Conservation (phyloP, 2,329 filamentous ascomycete genomes). For the Neopestalotiopsis rosae region DNA sequence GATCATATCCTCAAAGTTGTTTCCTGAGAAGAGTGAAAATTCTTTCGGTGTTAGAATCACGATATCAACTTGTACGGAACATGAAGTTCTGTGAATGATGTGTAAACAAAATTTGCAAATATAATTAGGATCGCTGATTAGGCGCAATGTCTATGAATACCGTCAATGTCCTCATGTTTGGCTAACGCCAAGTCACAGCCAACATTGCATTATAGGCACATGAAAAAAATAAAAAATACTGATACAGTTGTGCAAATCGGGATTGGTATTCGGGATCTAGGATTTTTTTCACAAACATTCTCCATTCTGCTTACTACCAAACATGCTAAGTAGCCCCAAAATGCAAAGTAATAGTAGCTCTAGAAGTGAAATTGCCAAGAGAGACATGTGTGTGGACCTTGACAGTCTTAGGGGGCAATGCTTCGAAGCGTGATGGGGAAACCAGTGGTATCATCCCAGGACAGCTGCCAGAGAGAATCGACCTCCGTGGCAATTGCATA, state of each 20-base stretch:
- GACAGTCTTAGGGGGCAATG: constrained; percentile 3
- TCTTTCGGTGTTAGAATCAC: no score
- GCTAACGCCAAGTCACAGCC: no score
- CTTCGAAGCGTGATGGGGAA: constrained; percentile 9
- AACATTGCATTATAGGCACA: background rate
- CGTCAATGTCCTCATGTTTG: no score
- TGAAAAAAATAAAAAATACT: background rate
- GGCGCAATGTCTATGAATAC: no score
- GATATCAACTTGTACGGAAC: no score
- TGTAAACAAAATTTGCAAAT: no score
- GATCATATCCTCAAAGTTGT: no score
- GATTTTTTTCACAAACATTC: background rate
- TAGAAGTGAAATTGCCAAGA: background rate
- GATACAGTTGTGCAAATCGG: background rate
- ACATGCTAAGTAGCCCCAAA: background rate
- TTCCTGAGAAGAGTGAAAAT: no score
- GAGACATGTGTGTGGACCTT: background rate
- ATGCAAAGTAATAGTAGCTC: background rate
- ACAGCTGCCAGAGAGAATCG: constrained; percentile 2
- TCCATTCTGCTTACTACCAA: background rate
- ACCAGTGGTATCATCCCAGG: background rate
- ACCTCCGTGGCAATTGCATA: constrained; percentile 1
- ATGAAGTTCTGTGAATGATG: no score
- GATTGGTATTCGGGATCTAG: background rate
- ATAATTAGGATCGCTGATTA: no score